Base-by-base conservation (phyloP, 306 rosid species). In the Pyrus betulifolia region DNA sequence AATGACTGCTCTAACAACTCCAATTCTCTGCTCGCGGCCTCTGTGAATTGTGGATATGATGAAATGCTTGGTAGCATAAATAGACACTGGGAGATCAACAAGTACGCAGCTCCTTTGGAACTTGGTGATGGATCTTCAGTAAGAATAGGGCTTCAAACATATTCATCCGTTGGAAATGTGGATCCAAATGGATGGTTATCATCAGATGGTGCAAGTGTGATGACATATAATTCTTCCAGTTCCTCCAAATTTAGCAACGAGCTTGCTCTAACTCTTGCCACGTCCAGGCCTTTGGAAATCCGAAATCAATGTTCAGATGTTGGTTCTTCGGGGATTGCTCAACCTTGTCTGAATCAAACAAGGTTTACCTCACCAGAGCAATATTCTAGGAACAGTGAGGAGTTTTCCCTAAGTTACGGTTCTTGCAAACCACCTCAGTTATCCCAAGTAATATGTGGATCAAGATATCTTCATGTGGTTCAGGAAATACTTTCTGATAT, bases 401-500 rank as follows among this genome's bases (percentile, higher is more conserved):
- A 78, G 30, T 78, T 72, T 52, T 76, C 87, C 18, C 81, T 68
- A 68, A 80, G 84, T 80, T 83, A 82, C 22, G 83, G 80, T 30
- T 83, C 89, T 10, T 46, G 74, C 61, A 75, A 76, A 71, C 67
- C 83, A 31, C 82, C 84, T 8, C 81, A 67, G 44, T 85, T 87
- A 83, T 85, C 90, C 7, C 89, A 80, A 12, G 81, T 67, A 13
- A 76, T 91, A 59, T 69, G 80, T 35, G 96, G 89, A 74, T 95
- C 98, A 2, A 86, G 82, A 76, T 95, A 90, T 84, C 94, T 95
- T 38, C 74, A 74, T 6, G 95, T 82, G 45, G 80, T 88, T 72
- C 98, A 90, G 81, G 97, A 92, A 21, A 82, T 89, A 70, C 93
- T 95, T 30, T 85, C 92, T 69, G 93, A 92, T 71, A 82, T 92